These are phyloP conservation scores for Globisporangium lucens DNA, from an alignment of 352 stramenopile genomes.

Conservation along the genomic window DNA sequence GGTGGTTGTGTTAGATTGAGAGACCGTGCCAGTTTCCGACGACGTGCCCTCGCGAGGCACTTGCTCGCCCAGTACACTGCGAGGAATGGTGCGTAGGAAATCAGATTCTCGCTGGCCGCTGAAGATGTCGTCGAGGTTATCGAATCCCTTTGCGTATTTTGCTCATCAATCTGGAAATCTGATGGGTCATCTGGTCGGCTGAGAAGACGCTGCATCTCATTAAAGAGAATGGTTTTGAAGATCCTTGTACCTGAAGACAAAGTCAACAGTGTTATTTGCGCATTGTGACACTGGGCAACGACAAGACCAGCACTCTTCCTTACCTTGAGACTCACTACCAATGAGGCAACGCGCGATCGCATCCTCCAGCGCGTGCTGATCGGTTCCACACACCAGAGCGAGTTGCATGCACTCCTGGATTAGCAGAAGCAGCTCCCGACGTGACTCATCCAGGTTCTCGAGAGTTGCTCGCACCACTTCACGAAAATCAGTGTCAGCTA, in stretches of 20 bases:
- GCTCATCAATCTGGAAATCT: background rate
- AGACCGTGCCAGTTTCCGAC: background rate
- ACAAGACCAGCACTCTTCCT: background rate
- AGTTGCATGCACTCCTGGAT: slow-evolving; percentile 5
- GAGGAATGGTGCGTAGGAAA: background rate
- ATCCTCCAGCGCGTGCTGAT: slow-evolving; percentile 1
- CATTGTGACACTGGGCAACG: background rate
- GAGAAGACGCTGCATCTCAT: background rate
- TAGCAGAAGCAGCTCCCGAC: background rate
- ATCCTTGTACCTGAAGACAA: background rate
- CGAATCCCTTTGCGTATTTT: background rate
- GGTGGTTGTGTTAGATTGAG: background rate
- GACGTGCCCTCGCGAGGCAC: background rate
- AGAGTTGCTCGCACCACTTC: background rate
- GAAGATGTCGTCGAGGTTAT: background rate
- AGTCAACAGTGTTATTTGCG: background rate
- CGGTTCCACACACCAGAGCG: slow-evolving; percentile 3
- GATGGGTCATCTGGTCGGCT: background rate
- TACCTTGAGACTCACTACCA: background rate
- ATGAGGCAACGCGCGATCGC: background rate
- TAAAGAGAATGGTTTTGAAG: background rate
- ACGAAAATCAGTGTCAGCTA: background rate
- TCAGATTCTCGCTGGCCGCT: background rate
- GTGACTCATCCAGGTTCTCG: background rate
- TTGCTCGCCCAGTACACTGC: slow-evolving; percentile 10